Evolutionary conservation across 306 rosid species (phyloP), one percentile per base, ranked within the genome.

Genomic region (Hippophae tibetana): DNA sequence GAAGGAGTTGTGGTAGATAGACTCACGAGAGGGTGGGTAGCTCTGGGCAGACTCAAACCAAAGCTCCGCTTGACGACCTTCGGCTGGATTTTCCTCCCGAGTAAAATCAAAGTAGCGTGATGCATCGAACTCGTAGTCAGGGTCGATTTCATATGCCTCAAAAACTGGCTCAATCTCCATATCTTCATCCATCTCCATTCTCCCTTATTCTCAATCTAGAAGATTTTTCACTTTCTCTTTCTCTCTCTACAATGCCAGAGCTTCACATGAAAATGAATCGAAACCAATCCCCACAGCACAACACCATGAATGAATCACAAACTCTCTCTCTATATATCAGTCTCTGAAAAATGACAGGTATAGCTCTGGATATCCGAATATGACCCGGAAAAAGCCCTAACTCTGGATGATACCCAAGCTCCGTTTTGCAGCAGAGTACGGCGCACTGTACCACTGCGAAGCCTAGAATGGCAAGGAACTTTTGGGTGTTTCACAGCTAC

Each of bases 11-110:
- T n/a, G 50, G 43, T 62, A 10, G 7, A 51, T 31, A 67, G 48
- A 73, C 86, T 78, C 70, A 82, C 87, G 84, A 48, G 87, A 82
- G 27, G 87, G 87, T 42, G 84, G 81, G 47, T 78, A 78, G 62
- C 69, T 73, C 60, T 13, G 63, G 7, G 87, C 84, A 27, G 79
- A 72, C 43, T 69, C 66, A 64, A 82, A 82, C 87, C 87, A 82
- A 47, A 72, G 63, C 73, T 82, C 87, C 9, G 81, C 73, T n/a
- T 55, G 59, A n/a, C 48, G 10, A 52, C 81, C 81, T 76, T 82
- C 87, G 26, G 52, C 73, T n/a, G 14, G 64, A 55, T 62, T 78
- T 67, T 82, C 87, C 11, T 69, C 70, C n/a, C 77, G 62, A 26
- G 68, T 54, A 58, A 81, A 81, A 65, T 81, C 71, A 49, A 78